These are phyloP conservation scores for Xylaria castorea DNA, from an alignment of 495 filamentous ascomycete genomes.

Conservation along the genomic window DNA sequence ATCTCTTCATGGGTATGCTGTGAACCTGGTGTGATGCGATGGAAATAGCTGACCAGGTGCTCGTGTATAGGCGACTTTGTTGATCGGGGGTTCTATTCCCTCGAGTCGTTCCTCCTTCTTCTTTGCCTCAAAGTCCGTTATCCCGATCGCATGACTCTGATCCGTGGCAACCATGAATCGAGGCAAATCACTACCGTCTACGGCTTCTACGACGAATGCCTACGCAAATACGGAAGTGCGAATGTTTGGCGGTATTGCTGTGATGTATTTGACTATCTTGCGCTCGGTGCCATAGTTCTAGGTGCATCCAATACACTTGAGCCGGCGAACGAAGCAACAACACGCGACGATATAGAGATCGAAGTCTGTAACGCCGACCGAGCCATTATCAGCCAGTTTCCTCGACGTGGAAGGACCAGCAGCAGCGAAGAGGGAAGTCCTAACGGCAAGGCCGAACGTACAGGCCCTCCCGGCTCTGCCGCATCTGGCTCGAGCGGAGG, in stretches of 20 bases:
- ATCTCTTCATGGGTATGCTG: slow-evolving; percentile 87
- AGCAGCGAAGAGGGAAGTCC: slow-evolving; percentile 41
- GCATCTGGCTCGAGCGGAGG: slow-evolving; percentile 72
- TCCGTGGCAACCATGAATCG: slow-evolving; percentile 97
- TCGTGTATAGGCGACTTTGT: slow-evolving; percentile 80
- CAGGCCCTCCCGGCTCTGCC: slow-evolving; percentile 79
- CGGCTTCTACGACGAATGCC: slow-evolving; percentile 98
- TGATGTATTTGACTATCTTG: slow-evolving; percentile 98
- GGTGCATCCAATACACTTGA: slow-evolving; percentile 80
- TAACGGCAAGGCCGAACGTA: slow-evolving; percentile 55
- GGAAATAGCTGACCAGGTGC: slow-evolving; percentile 26
- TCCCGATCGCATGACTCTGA: slow-evolving; percentile 95
- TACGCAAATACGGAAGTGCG: slow-evolving; percentile 95
- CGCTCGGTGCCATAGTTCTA: slow-evolving; percentile 90
- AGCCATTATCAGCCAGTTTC: slow-evolving; percentile 74
- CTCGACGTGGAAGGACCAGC: slow-evolving; percentile 28
- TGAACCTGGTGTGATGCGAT: background rate
- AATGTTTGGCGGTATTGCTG: slow-evolving; percentile 99
- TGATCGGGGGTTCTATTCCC: slow-evolving; percentile 96
- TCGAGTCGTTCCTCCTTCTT: slow-evolving; percentile 94
- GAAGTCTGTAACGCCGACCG: slow-evolving; percentile 87
- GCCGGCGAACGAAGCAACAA: slow-evolving; percentile 55
- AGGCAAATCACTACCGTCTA: slow-evolving; percentile 98
- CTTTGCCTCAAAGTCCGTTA: slow-evolving; percentile 97
- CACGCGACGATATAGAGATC: slow-evolving; percentile 81